Evolutionary conservation across 805 yeast genomes (phyloP), one percentile per base, ranked within the genome.

Genomic region (Starmerella geochares): DNA sequence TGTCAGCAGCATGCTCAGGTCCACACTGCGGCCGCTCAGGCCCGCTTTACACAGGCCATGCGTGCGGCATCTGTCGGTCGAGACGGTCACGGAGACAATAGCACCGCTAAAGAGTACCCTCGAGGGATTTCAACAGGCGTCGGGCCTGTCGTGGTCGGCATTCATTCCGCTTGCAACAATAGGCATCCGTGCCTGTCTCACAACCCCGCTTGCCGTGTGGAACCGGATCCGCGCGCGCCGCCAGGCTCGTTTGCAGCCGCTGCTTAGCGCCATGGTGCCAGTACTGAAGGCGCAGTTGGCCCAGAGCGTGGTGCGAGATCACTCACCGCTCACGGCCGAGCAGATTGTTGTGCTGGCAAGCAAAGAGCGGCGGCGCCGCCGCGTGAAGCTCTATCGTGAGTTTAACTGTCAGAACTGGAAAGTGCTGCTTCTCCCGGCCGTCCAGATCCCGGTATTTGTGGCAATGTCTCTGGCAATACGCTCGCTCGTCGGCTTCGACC

Each of bases 371-470:
- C 70, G 88, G 51, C 79, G 78, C 53, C 71, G 94, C 54, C 94
- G 90, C 57, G 79, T 80, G 58, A 63, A 63, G 45, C 68, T 88
- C n/a, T 88, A 83, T 66, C 75, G 74, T 54, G 72, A 76, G 48
- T 72, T 81, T 59, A 69, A 72, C 9, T 84, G 87, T 47, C 90
- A 86, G 60, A 64, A 81, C 51, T 88, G 94, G 86, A 88, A 87
- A 63, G 67, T 79, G 49, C 58, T 83, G 3, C 39, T 63, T 20
- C 68, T 86, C 33, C 96, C 96, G 1, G 67, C 79, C 0, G 76
- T 85, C 16, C 97, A 88, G 62, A 73, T 90, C 19, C 97, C 97
- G 0, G 63, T 88, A 5, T 88, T 96, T 94, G 72, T 87, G 1
- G 71, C 81, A 2, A 71, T 88, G 73, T 81, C 92, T 11, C 70